Evolutionary conservation across 2,329 filamentous ascomycete genomes (phyloP).

Genomic region (Phialocephala sp.): DNA sequence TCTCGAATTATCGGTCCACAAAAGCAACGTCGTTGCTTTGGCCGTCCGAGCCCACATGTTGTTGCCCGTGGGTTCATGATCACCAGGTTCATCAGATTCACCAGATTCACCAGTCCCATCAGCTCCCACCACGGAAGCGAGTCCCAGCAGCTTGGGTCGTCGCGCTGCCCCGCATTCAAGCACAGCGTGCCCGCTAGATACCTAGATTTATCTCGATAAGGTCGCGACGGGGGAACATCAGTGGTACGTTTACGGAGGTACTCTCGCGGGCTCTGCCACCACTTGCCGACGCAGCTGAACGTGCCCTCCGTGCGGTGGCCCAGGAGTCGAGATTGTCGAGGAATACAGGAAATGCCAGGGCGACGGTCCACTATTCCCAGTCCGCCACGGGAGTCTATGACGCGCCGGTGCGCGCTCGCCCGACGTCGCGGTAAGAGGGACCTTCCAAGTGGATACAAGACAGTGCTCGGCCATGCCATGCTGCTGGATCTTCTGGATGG

Average conservation of each 20-base stretch:
- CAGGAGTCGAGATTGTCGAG: neutral
- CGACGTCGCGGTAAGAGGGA: constrained; percentile 9
- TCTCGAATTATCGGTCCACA: neutral
- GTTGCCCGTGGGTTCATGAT: constrained; percentile 3
- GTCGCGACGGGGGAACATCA: neutral
- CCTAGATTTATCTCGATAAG: neutral
- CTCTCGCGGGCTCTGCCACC: too few species aligned
- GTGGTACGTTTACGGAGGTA: too few species aligned
- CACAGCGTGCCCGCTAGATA: neutral
- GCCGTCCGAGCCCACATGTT: neutral
- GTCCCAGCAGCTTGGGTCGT: neutral
- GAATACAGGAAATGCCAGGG: neutral
- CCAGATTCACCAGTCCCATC: neutral
- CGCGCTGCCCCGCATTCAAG: neutral
- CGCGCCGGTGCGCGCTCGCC: constrained; percentile 7
- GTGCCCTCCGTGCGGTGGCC: neutral
- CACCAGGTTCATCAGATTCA: neutral
- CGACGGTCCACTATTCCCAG: neutral
- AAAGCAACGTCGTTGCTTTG: neutral
- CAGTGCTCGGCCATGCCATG: constrained; percentile 3
- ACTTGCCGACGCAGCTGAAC: neutral
- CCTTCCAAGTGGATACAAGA: constrained; percentile 9
- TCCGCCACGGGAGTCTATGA: neutral
- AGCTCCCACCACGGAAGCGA: neutral
- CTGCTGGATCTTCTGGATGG: neutral